Evolutionary conservation across 805 yeast species (phyloP).

Genomic region (Candida montana): DNA sequence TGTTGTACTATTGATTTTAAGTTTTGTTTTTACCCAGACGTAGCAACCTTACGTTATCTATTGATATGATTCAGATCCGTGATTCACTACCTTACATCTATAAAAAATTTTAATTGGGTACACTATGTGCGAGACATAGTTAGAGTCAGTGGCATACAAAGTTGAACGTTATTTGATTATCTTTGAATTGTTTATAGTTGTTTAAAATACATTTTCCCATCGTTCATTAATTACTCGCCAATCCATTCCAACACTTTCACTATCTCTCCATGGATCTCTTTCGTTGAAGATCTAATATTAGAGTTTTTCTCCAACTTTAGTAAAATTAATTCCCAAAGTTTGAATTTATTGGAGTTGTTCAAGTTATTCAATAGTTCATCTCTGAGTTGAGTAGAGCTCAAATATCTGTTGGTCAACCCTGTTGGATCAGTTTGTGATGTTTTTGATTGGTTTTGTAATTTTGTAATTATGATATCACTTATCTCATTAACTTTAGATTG

Average conservation of each 20-base stretch:
- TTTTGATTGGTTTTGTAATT: constrained; percentile 43
- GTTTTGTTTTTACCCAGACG: too few species aligned
- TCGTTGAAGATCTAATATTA: constrained; percentile 53
- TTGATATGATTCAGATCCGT: too few species aligned
- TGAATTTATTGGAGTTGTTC: constrained; percentile 30
- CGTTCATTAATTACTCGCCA: constrained; percentile 25
- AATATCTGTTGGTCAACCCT: constrained; percentile 37
- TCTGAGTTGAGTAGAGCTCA: constrained; percentile 69
- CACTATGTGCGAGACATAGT: too few species aligned
- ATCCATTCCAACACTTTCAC: constrained; percentile 89
- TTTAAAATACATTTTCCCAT: too few species aligned
- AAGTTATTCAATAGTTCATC: constrained; percentile 47
- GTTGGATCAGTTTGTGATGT: constrained; percentile 28
- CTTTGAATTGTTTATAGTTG: too few species aligned
- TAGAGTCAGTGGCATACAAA: too few species aligned
- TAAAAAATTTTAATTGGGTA: too few species aligned
- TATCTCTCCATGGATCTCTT: constrained; percentile 83
- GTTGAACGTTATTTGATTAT: too few species aligned
- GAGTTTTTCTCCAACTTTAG: constrained; percentile 57
- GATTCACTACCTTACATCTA: too few species aligned
- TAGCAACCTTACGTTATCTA: too few species aligned
- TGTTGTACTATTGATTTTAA: too few species aligned
- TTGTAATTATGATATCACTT: constrained; percentile 42
- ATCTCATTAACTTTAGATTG: constrained; percentile 40
- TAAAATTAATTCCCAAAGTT: constrained; percentile 55